Percentiles rank a stretch among this genome's conserved stretches.
Evolutionary conservation across 805 yeast genomes (phyloP).

Genomic region (Kuraishia capsulata): DNA sequence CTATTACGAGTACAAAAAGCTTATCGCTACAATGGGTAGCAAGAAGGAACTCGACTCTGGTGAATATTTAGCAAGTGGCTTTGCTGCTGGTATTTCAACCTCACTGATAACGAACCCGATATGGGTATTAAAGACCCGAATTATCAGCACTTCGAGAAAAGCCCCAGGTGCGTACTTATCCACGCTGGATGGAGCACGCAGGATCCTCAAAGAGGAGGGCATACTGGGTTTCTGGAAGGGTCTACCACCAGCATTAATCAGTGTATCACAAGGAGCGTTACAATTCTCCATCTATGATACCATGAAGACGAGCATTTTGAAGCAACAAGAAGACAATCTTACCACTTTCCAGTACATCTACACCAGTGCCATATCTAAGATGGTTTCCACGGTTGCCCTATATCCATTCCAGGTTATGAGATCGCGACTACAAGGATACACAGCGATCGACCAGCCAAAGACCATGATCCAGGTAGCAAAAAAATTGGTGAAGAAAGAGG

Average conservation of each 20-base stretch:
- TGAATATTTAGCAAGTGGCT: constrained; percentile 46
- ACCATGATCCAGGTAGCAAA: constrained; percentile 24
- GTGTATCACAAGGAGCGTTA: constrained; percentile 83
- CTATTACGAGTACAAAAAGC: constrained; percentile 52
- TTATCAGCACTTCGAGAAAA: constrained; percentile 46
- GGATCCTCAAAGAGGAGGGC: constrained; percentile 47
- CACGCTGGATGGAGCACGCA: constrained; percentile 41
- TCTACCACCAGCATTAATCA: constrained; percentile 61
- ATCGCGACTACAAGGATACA: constrained; percentile 59
- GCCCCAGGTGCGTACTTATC: constrained; percentile 49
- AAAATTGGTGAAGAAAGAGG: constrained; percentile 39
- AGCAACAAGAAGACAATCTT: constrained; percentile 17
- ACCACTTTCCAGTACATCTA: constrained; percentile 49
- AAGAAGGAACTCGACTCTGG: constrained; percentile 25
- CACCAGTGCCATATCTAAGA: constrained; percentile 62
- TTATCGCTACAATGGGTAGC: constrained; percentile 3
- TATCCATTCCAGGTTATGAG: constrained; percentile 83
- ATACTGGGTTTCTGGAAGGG: constrained; percentile 78
- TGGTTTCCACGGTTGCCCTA: constrained; percentile 53
- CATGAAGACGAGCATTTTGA: constrained; percentile 31
- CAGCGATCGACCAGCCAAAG: constrained; percentile 13
- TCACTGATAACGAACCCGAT: constrained; percentile 81
- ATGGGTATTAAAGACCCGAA: constrained; percentile 92
- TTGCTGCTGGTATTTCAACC: constrained; percentile 67
- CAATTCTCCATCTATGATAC: constrained; percentile 85